Conservation (phyloP, 345 rosid genomes). For the Dipteronia dyeriana region DNA sequence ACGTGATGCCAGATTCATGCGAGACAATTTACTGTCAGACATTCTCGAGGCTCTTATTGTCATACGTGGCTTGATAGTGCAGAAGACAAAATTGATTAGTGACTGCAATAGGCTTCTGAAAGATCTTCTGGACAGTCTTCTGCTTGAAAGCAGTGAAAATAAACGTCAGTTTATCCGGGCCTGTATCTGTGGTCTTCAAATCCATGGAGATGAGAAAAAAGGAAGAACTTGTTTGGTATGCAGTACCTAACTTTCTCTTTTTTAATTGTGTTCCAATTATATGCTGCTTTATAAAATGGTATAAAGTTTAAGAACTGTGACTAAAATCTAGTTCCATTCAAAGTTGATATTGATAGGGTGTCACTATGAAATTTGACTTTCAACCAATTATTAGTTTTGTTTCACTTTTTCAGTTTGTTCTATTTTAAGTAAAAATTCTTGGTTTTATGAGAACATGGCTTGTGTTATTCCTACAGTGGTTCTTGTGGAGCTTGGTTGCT, state of each 20-base stretch:
- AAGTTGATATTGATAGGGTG: neutral
- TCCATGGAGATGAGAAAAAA: conserved; percentile 82
- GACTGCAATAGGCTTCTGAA: conserved; percentile 90
- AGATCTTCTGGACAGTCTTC: conserved; percentile 92
- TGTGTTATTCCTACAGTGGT: neutral
- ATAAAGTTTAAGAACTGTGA: neutral
- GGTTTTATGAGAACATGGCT: neutral
- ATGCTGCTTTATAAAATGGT: neutral
- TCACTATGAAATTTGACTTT: conserved; percentile 4
- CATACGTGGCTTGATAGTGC: conserved; percentile 91
- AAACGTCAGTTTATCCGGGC: conserved; percentile 90
- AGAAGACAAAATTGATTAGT: conserved; percentile 95
- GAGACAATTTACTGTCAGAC: conserved; percentile 79
- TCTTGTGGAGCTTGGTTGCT: neutral
- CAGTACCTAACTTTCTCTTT: neutral
- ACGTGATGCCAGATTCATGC: conserved; percentile 75
- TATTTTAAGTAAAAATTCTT: neutral
- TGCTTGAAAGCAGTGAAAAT: conserved; percentile 96
- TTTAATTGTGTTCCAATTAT: neutral
- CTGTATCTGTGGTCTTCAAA: conserved; percentile 87
- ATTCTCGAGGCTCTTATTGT: conserved; percentile 95
- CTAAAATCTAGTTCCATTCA: neutral
- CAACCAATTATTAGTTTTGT: neutral
- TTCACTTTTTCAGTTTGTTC: neutral
- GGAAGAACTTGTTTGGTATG: conserved; percentile 86